These are phyloP conservation scores for Zoysia matrella DNA, from an alignment of 202 grass and related monocot species.

Conservation along the genomic window DNA sequence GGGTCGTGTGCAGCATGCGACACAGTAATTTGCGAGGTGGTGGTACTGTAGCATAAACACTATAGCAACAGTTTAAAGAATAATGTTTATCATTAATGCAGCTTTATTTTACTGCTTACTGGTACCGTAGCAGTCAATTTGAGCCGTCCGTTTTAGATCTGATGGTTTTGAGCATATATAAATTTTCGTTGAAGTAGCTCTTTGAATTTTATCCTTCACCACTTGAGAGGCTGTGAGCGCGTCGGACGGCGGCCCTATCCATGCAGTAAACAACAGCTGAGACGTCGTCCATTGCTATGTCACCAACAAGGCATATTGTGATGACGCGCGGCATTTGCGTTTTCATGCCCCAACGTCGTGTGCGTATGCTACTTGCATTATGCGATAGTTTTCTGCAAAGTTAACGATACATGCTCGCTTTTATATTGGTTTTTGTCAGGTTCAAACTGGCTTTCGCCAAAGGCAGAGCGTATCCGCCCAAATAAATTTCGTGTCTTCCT, in stretches of 20 bases:
- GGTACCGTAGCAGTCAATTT: too few relatives aligned
- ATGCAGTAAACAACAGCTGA: slow-evolving; percentile 6
- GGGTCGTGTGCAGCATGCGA: too few relatives aligned
- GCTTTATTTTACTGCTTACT: too few relatives aligned
- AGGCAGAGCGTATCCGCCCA: not conserved
- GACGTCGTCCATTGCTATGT: not conserved
- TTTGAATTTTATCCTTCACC: too few relatives aligned
- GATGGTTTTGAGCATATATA: too few relatives aligned
- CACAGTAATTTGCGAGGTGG: too few relatives aligned
- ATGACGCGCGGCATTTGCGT: not conserved
- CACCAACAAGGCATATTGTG: not conserved
- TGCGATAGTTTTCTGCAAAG: not conserved
- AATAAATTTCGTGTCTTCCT: not conserved
- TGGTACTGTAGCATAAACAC: too few relatives aligned
- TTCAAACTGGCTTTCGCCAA: slow-evolving; percentile 11
- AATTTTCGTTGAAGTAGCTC: too few relatives aligned
- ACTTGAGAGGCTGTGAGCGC: too few relatives aligned
- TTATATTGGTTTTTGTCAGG: not conserved
- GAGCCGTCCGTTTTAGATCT: too few relatives aligned
- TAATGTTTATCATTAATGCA: too few relatives aligned
- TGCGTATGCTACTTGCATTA: not conserved
- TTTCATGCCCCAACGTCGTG: not conserved
- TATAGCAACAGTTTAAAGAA: too few relatives aligned
- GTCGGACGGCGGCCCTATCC: not conserved
- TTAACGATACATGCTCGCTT: not conserved